Evolutionary conservation across 148 eudicot genomes (phyloP), one percentile per base, ranked within the genome.

Genomic region (Persicaria maculosa): DNA sequence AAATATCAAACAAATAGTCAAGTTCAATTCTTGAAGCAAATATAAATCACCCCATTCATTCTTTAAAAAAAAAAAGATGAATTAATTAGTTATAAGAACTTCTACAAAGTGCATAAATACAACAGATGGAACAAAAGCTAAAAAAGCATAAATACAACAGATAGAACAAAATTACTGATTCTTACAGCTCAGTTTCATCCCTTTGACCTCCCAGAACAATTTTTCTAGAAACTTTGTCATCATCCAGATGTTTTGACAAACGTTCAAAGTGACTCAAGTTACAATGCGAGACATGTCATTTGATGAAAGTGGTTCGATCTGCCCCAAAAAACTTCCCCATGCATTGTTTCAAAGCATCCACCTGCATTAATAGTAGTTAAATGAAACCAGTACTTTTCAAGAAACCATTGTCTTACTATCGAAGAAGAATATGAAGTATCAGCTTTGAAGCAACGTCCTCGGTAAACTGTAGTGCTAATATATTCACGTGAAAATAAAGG

Each of bases 191-290:
- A 69, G 12, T 65, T 72, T 73, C 47, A 77, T 89, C 88, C 50
- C 80, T 80, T 78, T 76, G 79, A 77, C 93, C 93, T 74, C 93
- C 93, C 52, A 80, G 61, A 14, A 85, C 84, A 74, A 87, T 78
- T 47, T 85, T 87, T 25, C 69, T 83, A 59, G 87, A 75, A 47
- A 85, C 86, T 73, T 79, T 84, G 36, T 84, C 81, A 10, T 89
- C 91, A 20, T 89, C 89, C 79, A 87, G 73, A n/a, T 80, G 74
- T 47, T 79, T 82, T 58, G 74, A 53, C 70, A 89, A 73, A 22
- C 90, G 87, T 46, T 77, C 72, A 74, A 87, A 89, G 81, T 89
- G 93, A 50, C 79, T 78, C 61, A 64, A 77, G 67, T 87, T 73
- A 87, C 84, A 76, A 87, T 79, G 50, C 87, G 84, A 72, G 87